Base-by-base conservation (phyloP, 306 rosid species). In the Quercus robur region DNA sequence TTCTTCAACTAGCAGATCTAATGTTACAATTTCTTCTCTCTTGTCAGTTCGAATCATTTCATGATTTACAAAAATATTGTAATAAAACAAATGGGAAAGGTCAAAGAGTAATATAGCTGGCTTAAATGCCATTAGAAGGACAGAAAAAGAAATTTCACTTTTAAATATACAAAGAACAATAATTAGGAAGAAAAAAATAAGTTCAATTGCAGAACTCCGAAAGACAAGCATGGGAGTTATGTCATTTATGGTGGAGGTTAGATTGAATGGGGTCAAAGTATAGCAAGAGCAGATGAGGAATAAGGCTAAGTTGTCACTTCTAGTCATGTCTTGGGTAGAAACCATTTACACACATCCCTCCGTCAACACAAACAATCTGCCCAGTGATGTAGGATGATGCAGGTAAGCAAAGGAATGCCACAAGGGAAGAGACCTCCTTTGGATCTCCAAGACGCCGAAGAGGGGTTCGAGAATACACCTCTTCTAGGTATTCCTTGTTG, bases 301-400 rank as follows among this genome's bases (percentile, higher is more conserved):
- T 25, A 25, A 51, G 75, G 21, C 33, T 67, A 61, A 59, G 75
- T 15, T 31, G 87, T 28, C 81, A 57, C 51, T 52, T 68, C 74
- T 86, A 87, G 57, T 81, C 75, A 30, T 83, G 78, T 18, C 76
- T 81, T 58, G 86, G 86, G 70, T 77, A 77, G 78, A 91, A 89
- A 21, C 97, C 97, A 80, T 89, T 89, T 33, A 89, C 86, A 1
- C 93, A 77, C 94, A 91, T 82, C 79, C 97, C 97, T 61, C 97
- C 97, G 80, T 93, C 94, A 23, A 91, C 87, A 77, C 94, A 87
- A 67, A 93, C 86, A 78, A 90, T 82, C 77, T 93, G 97, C 35
- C 97, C 97, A 58, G 92, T 93, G 74, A 91, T 84, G 81, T 89
- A 93, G 31, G 96, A 89, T 6, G 94, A 86, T 38, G 93, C 97